These are phyloP conservation scores for Citrus sinensis DNA, from an alignment of 345 rosid species.

Conservation along the genomic window DNA sequence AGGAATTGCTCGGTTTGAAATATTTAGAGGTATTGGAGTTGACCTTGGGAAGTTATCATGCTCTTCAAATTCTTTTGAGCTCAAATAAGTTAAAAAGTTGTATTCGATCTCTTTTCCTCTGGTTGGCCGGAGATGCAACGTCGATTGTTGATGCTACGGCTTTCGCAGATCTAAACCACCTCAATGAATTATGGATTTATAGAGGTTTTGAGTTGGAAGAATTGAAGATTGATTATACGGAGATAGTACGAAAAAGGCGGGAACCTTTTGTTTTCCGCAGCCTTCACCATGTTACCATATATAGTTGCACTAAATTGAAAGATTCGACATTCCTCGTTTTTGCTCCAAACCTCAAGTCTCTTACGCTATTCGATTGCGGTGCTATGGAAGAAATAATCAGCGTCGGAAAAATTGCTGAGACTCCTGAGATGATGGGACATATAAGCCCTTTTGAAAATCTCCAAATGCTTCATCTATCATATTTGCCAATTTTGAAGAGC, in stretches of 20 bases:
- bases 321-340: not conserved
- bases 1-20: conserved; percentile 7
- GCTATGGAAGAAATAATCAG: no score
- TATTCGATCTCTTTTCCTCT: not conserved
- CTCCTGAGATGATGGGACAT: no score
- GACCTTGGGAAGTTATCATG: not conserved
- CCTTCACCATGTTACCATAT: not conserved
- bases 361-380: no score
- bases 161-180: not conserved
- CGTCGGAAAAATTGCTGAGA: no score
- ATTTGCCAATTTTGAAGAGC: conserved; percentile 6
- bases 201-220: not conserved
- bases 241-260: no score
- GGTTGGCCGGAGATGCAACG: not conserved
- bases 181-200: not conserved
- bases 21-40: not conserved
- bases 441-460: not conserved
- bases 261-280: not conserved
- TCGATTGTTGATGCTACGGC: not conserved
- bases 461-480: not conserved
- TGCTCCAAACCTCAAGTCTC: not conserved
- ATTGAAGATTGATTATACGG: not conserved
- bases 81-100: not conserved
- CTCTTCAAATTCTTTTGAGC: not conserved
- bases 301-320: not conserved